Base-by-base conservation (phyloP, 352 stramenopile genomes). In the Phytophthora hybrid region DNA sequence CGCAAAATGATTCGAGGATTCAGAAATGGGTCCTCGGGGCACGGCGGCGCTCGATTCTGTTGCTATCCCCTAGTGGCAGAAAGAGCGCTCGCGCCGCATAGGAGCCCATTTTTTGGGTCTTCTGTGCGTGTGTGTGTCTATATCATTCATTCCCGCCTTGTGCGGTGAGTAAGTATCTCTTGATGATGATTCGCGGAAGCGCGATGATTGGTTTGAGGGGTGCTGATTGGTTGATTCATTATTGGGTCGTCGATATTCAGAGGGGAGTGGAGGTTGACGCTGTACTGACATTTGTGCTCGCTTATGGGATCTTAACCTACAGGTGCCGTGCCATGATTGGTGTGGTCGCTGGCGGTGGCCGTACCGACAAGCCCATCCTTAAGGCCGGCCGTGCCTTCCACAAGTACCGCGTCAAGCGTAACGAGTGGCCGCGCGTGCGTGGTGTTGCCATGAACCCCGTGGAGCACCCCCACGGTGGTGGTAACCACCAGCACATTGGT, bases 401-500 rank as follows among this genome's bases (percentile, higher is more conserved):
- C 95, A 99, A 99, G 93, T 99, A 98, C 88, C 87, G 93, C 76
- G 97, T 87, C 21, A 99, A 99, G 94, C 94, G 98, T 80, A 99
- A 99, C 92, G 97, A 98, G 88, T 99, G 98, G 98, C 98, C 98
- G 23, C 96, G 90, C 68, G 97, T 99, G 85, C 93, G 98, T 98
- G 98, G 98, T 99, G 97, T 99, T 75, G 98, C 98, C 54, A 99
- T 99, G 93, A 99, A 99, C 88, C 98, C 98, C 61, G 98, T 99
- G 71, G 98, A 99, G 93, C 98, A 99, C 88, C 98, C 98, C 63
- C 95, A 99, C 90, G 98, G 98, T 98, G 98, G 98, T 97, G 98
- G 98, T 99, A 99, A 99, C 96, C 98, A 99, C 89, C 98, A 99
- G 92, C 98, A 99, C 88, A 99, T 99, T 92, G 98, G 98, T 97